Base-by-base conservation (phyloP, 352 stramenopile species). In the Phytopythium sindhum region DNA sequence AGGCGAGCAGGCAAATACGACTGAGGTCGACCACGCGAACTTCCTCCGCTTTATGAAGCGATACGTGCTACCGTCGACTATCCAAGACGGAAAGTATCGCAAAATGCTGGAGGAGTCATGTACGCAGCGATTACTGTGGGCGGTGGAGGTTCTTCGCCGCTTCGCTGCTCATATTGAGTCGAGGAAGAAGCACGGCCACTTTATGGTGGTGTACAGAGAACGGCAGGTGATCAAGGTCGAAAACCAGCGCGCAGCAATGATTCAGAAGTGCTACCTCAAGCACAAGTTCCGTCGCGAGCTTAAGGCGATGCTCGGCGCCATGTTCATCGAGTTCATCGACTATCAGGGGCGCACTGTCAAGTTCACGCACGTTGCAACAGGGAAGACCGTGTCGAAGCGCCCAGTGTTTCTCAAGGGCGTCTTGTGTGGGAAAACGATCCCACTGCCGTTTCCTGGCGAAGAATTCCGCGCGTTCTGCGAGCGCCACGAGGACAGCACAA, bases 291-390 rank as follows among this genome's bases (percentile, higher is more conserved):
- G 79, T 1, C 44, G 63, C 39, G 75, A 77, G 23, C 62, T 89
- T 9, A 78, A 83, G 52, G 47, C 29, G 0, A 75, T 77, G 51
- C 69, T 91, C 1, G 75, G 78, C 2, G 54, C 45, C 28, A 82
- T 86, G 75, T 91, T 90, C 56, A 69, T 84, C 58, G 80, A 91
- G 51, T 89, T 75, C 29, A 55, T 87, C 2, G 76, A 91, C 57
- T 67, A 89, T 57, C 72, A 62, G 1, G 77, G 78, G 1, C 73
- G 61, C 4, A 41, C 71, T 2, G 73, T 83, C 4, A 70, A 62
- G 9, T 89, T 86, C 17, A 69, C 75, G 19, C 77, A 89, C 56
- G 66, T 80, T 48, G 29, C 54, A 1, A 86, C 77, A 3, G 61
- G 69, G 12, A 81, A 77, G 54, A 48, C 57, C 0, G 63, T 85